Percentiles rank a stretch among this genome's conserved stretches.
phyloP scores from a whole-genome alignment of 1,284 basidiomycete genomes.

The Sanguinoderma infundibulare region DNA sequence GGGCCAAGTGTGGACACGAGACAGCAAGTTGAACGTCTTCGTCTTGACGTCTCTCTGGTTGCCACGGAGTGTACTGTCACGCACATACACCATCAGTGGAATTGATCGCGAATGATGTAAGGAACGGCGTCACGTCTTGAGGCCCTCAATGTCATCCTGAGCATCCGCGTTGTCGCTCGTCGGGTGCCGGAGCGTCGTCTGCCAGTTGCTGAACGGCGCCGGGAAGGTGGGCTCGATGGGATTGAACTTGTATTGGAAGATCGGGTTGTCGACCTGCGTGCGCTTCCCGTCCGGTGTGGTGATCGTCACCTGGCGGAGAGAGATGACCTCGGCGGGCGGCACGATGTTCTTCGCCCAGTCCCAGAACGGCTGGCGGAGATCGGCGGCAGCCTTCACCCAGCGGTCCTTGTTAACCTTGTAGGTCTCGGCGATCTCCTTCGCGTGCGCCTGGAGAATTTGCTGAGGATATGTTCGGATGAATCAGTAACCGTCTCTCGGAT shows the following conservation, averaged over 20 bases:
- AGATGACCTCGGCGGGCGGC: constrained; percentile 49
- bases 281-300: constrained; percentile 40
- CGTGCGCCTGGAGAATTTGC: constrained; percentile 49
- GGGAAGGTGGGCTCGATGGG: constrained; percentile 44
- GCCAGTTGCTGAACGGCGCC: constrained; percentile 41
- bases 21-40: constrained; percentile 44
- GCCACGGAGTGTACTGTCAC: constrained; percentile 1
- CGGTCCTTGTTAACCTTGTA: constrained; percentile 40
- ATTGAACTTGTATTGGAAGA: constrained; percentile 49
- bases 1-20: constrained; percentile 43
- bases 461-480: constrained; percentile 23
- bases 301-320: constrained; percentile 41
- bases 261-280: constrained; percentile 44
- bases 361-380: constrained; percentile 53
- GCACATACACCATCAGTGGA: not conserved
- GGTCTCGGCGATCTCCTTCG: constrained; percentile 42
- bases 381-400: constrained; percentile 43
- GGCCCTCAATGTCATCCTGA: not conserved
- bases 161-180: constrained; percentile 11
- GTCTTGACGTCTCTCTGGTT: constrained; percentile 18
- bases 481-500: not conserved
- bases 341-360: constrained; percentile 52
- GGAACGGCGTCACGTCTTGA: constrained; percentile 16
- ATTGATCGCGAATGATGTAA: constrained; percentile 1
- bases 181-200: constrained; percentile 47